Evolutionary conservation across 2,329 filamentous ascomycete genomes (phyloP), one percentile per base, ranked within the genome.

Genomic region (Phialemoniopsis sp.): DNA sequence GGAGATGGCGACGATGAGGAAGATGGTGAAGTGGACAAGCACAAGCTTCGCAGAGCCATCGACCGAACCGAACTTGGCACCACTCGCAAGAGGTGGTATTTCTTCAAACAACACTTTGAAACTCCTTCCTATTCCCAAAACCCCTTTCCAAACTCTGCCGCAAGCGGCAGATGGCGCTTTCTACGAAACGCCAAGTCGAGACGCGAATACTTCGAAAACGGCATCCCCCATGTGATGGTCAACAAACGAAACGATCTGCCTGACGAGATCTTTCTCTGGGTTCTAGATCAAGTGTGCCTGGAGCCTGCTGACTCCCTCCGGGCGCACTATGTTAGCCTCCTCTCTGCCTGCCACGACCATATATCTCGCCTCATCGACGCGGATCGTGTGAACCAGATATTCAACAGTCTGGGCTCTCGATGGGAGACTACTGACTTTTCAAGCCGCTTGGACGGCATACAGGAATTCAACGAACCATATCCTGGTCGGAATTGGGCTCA

Each of bases 201-300:
- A 36, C 66, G 77, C 39, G 74, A 80, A 47, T 67, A 76, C 29
- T 74, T 89, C 38, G 59, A 78, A 17, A 80, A 78, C 15, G 84
- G 85, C 2, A 62, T 85, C 40, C 69, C 81, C 2, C 70, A 76
- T 40, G 71, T 76, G 33, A 63, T 82, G 13, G 61, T 76, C 13
- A 52, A 56, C 5, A 58, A 59, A 41, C 64, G 63, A 30, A 56
- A 59, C 12, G 46, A 54, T 4, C 55, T 89, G 12, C 78, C 85
- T 0, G 77, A 87, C 43, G 73, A 83, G 39, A 53, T 89, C 1
- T 70, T 87, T 36, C 51, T 72, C 13, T 90, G 86, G 85, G 64
- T 88, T 4, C 53, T 85, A 6, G 62, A 76, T 36, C 73, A 82
- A 60, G 63, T 82, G 16, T 76, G 73, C 39, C 55, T 65, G 3